A percentile compares a stretch with the other conserved stretches of the same genome.
Evolutionary conservation across 1,139 yeast genomes (phyloP).

Genomic region (Sugiyamaella japonica): DNA sequence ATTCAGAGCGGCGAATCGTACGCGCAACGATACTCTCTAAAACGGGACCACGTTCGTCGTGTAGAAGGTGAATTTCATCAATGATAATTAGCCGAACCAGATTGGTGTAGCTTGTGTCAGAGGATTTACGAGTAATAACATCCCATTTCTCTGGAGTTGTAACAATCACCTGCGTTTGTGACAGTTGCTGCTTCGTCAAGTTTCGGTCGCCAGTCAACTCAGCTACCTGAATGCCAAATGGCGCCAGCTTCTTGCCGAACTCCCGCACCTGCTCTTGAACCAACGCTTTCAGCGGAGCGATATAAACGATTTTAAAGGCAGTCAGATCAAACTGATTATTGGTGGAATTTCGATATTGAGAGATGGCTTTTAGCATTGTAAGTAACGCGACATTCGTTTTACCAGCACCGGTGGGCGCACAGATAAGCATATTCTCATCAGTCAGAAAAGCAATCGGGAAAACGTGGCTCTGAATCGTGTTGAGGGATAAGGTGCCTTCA

Average conservation of each 20-base stretch:
- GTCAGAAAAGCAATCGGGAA: conserved; percentile 71
- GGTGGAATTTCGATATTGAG: conserved; percentile 50
- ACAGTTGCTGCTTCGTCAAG: conserved; percentile 72
- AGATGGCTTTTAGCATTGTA: conserved; percentile 63
- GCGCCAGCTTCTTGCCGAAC: conserved; percentile 66
- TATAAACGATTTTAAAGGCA: conserved; percentile 77
- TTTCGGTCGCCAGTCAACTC: conserved; percentile 92
- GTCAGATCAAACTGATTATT: conserved; percentile 54
- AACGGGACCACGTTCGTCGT: conserved; percentile 95
- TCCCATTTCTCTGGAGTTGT: conserved; percentile 99
- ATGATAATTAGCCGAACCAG: conserved; percentile 74
- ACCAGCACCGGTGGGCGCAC: conserved; percentile 99
- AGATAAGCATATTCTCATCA: conserved; percentile 72
- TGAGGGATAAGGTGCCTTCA: conserved; percentile 59
- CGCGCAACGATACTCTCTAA: conserved; percentile 85
- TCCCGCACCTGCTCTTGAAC: conserved; percentile 95
- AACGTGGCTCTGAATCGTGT: conserved; percentile 81
- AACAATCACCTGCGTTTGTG: conserved; percentile 78
- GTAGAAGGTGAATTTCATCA: conserved; percentile 91
- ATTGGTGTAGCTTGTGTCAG: conserved; percentile 61
- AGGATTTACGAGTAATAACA: conserved; percentile 79
- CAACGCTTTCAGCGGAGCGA: conserved; percentile 92
- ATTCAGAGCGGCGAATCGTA: conserved; percentile 52
- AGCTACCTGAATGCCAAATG: conserved; percentile 69
- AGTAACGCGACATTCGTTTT: conserved; percentile 94